Conservation (phyloP, 1,284 basidiomycete genomes). For the Melampsora larici-populina region DNA sequence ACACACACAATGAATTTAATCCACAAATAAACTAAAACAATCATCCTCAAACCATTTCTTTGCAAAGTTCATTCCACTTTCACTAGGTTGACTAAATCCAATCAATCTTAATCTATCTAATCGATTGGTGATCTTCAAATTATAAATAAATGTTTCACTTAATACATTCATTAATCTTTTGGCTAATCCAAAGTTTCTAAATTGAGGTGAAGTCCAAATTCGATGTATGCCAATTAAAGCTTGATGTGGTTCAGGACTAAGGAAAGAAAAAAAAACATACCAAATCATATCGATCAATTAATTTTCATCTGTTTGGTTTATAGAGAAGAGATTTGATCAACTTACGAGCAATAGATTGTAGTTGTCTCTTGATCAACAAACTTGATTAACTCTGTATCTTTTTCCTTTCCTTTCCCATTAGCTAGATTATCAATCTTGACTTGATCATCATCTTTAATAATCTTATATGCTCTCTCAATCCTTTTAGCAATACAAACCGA, state of each 20-base stretch:
- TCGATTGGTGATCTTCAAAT: conserved; percentile 50
- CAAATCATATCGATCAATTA: neutral
- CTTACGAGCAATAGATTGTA: conserved; percentile 57
- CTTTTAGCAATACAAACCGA: conserved; percentile 25
- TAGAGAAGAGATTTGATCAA: conserved; percentile 24
- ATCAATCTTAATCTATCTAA: conserved; percentile 50
- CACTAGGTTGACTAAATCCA: conserved; percentile 58
- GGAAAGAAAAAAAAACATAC: neutral
- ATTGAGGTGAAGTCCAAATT: conserved; percentile 55
- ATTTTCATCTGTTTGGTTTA: neutral
- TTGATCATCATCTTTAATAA: neutral
- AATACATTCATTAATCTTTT: conserved; percentile 53
- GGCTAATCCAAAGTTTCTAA: conserved; percentile 53
- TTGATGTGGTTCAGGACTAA: conserved; percentile 53
- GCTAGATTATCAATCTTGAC: conserved; percentile 12
- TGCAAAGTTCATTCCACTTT: conserved; percentile 55
- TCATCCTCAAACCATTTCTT: conserved; percentile 50
- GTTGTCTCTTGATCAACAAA: conserved; percentile 53
- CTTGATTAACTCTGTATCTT: conserved; percentile 36
- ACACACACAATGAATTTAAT: too few relatives aligned
- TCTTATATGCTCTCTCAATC: conserved; percentile 18
- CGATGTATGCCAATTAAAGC: conserved; percentile 57
- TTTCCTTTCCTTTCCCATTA: neutral
- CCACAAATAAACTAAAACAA: conserved; percentile 16
- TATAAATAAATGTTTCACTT: conserved; percentile 54